Evolutionary conservation across 1,139 yeast genomes (phyloP).

Genomic region (Yamadazyma triangularis): DNA sequence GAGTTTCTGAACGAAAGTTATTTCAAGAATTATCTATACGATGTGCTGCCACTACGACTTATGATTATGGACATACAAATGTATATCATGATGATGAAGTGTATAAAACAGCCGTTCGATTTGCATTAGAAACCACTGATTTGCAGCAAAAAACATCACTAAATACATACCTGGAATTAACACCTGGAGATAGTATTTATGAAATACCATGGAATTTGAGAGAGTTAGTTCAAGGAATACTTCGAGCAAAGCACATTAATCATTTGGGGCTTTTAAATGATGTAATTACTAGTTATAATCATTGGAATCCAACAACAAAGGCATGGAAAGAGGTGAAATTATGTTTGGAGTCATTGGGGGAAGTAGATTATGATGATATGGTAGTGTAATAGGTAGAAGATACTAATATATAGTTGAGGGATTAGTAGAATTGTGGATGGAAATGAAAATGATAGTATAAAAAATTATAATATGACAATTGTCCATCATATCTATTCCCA

Average conservation of each 20-base stretch:
- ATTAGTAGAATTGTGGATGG: no score
- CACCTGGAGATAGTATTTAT: no score
- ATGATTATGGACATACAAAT: constrained; percentile 29
- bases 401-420: no score
- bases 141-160: constrained; percentile 16
- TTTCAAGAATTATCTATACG: constrained; percentile 28
- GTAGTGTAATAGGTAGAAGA: constrained; percentile 11
- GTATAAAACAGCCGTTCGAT: constrained; percentile 27
- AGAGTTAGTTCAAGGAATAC: constrained; percentile 32
- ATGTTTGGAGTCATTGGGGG: constrained; percentile 34
- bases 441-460: no score
- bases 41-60: constrained; percentile 19
- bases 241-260: constrained; percentile 34
- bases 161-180: no score
- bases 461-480: no score
- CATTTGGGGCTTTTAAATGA: constrained; percentile 20
- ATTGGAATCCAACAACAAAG: constrained; percentile 39
- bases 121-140: constrained; percentile 35
- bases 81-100: constrained; percentile 21
- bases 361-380: constrained; percentile 30
- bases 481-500: no score
- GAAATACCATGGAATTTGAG: constrained; percentile 39
- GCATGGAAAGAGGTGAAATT: constrained; percentile 39
- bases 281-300: constrained; percentile 26
- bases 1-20: constrained; percentile 30